phyloP scores from a whole-genome alignment of 441 rosid species.

The Lepidium campestre region DNA sequence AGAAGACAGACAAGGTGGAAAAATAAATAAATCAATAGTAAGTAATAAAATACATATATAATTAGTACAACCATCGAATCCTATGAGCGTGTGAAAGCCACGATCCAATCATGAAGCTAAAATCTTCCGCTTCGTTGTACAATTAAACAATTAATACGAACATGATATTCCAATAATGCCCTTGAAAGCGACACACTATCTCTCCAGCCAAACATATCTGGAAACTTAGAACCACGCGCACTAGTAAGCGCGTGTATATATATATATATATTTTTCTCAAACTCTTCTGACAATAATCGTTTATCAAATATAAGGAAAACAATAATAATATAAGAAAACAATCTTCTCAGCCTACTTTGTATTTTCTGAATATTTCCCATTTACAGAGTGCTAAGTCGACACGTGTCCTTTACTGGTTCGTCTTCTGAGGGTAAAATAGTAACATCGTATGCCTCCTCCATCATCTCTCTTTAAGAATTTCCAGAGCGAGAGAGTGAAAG shows the following conservation, averaged over 20 bases:
- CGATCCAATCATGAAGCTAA: slow-evolving; percentile 20
- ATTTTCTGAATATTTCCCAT: slow-evolving; percentile 5
- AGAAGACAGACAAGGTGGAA: neutral
- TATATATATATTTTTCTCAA: too few relatives aligned
- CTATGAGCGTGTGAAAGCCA: slow-evolving; percentile 22
- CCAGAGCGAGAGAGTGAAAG: slow-evolving; percentile 24
- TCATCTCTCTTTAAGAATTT: slow-evolving; percentile 14
- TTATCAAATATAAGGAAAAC: neutral
- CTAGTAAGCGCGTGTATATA: neutral
- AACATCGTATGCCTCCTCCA: neutral
- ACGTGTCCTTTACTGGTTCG: slow-evolving; percentile 9
- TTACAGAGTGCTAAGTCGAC: slow-evolving; percentile 8
- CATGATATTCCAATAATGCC: slow-evolving; percentile 10
- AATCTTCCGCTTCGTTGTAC: slow-evolving; percentile 20
- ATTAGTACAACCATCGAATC: slow-evolving; percentile 18
- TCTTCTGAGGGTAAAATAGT: slow-evolving; percentile 4
- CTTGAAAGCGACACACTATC: slow-evolving; percentile 7
- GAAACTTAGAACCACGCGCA: slow-evolving; percentile 6
- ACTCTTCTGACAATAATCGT: slow-evolving; percentile 9
- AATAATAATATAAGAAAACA: neutral
- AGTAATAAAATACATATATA: neutral
- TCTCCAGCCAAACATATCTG: slow-evolving; percentile 21
- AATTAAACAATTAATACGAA: neutral
- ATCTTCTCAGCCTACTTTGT: neutral
- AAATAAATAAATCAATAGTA: neutral